Base-by-base conservation (phyloP, 306 rosid genomes). In the Medicago arabica region DNA sequence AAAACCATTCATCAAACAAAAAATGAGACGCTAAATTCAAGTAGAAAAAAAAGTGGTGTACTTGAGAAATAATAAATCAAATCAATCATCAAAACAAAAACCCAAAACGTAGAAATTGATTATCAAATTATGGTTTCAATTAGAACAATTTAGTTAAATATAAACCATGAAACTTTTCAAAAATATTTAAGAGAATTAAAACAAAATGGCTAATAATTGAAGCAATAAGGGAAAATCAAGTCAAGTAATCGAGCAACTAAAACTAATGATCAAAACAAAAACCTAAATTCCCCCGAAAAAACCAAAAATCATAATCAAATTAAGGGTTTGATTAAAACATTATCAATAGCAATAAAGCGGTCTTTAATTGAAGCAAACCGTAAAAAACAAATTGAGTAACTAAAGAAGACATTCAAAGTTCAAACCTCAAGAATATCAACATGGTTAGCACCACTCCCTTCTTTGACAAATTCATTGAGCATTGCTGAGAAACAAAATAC, bases 391-490 rank as follows among this genome's bases (percentile, higher is more conserved):
- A 72, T 17, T 25, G 44, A 43, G 43, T 34, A 70, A 51, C 1
- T 11, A 41, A 34, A 62, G 57, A 54, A 61, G 8, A 54, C 44
- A 55, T n/a, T n/a, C 7, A 55, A n/a, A n/a, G n/a, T 15, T 71
- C 78, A 28, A 38, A 93, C 98, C 93, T 89, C 86, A 36, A 91
- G 83, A 69, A 89, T 88, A 71, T 87, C 86, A 3, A 89, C 84
- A 16, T 86, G 82, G 40, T 86, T 88, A 3, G 81, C 89, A 68
- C 82, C 87, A 69, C 82, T 67, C 23, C 63, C 88, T 41, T 81
- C 2, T 3, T 23, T 5, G 23, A 23, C 12, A 21, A 25, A 25
- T 25, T 25, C 28, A 25, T 25, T 25, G 28, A 25, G 28, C 2
- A 25, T 25, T 25, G 28, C 28, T 25, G 28, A 25, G 28, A 25